These are phyloP conservation scores for Catunica adiposa DNA, from an alignment of 2,329 filamentous ascomycete species.

Conservation along the genomic window DNA sequence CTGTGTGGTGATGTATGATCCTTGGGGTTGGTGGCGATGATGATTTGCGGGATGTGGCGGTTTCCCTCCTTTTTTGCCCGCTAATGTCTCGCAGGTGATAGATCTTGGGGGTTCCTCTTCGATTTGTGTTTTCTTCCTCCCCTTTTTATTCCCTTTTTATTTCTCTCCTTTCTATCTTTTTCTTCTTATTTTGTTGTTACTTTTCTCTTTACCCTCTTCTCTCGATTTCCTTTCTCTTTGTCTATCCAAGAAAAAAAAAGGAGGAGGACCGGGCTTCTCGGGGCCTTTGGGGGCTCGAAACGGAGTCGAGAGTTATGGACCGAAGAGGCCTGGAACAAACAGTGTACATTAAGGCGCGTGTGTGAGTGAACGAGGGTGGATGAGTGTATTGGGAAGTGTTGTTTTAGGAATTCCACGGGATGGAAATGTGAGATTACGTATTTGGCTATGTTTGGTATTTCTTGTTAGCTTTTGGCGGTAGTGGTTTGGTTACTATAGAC, in stretches of 20 bases:
- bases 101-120: not conserved
- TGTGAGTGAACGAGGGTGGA: not conserved
- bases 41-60: not conserved
- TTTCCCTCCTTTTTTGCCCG: not conserved
- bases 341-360: conserved; percentile 15
- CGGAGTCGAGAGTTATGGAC: not conserved
- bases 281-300: too few relatives aligned
- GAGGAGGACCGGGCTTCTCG: not conserved
- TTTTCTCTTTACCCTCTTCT: conserved; percentile 5
- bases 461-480: not conserved
- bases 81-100: not conserved
- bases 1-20: not conserved
- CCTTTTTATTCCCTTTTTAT: not conserved
- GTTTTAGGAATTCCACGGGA: conserved; percentile 9
- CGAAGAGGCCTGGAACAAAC: conserved; percentile 5
- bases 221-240: not conserved
- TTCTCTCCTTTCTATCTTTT: conserved; percentile 6
- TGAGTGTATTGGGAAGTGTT: conserved; percentile 6
- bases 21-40: not conserved
- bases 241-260: not conserved
- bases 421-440: conserved; percentile 13
- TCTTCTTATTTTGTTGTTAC: not conserved
- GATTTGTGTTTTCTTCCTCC: conserved; percentile 2
- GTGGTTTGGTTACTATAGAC: not conserved
- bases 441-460: conserved; percentile 2